Evolutionary conservation across 805 yeast species (phyloP), one percentile per base, ranked within the genome.

Genomic region (Zygotorulaspora danielsina): DNA sequence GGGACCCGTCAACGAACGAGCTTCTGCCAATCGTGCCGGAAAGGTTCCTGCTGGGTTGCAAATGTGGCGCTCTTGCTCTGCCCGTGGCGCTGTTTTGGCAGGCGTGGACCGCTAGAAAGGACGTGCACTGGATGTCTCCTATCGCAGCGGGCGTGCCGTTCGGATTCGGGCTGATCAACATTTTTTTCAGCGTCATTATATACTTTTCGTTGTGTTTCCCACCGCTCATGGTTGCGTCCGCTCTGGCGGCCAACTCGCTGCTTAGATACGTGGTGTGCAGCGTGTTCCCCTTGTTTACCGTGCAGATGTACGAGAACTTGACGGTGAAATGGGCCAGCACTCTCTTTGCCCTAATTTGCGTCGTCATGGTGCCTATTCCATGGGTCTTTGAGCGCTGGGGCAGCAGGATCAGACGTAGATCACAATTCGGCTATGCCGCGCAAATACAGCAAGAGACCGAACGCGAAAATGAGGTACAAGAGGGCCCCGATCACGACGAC

Each of bases 231-330:
- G 82, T 86, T 16, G 95, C 96, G 0, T 80, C 90, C n/a, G 90
- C 94, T 3, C 62, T 86, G 45, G 95, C 95, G 24, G 96, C 95
- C 10, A 88, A 87, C 64, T 85, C 84, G 59, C 68, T 88, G 54
- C 62, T 81, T 41, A 75, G 96, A 65, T 86, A 85, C 57, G 50
- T 81, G 21, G 59, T 83, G 45, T 86, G 94, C 7, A 78, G 86
- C 5, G 84, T 79, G 15, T 81, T 88, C 71, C 96, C 96, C 40
- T 69, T 88, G 43, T 87, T 88, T 65, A 84, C 88, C 1, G 75
- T 79, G 15, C 96, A 87, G 64, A 84, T 88, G 95, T 81, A 82
- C 66, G 59, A 72, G 13, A 78, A 71, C 31, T 67, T 88, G 54
- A 78, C 78, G 27, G 75, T 80, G 49, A 84, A 76, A 51, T 86